A percentile compares a stretch with the other conserved stretches of the same genome.
phyloP scores from a whole-genome alignment of 2,329 filamentous ascomycete species.

The Phialemoniopsis sp. region DNA sequence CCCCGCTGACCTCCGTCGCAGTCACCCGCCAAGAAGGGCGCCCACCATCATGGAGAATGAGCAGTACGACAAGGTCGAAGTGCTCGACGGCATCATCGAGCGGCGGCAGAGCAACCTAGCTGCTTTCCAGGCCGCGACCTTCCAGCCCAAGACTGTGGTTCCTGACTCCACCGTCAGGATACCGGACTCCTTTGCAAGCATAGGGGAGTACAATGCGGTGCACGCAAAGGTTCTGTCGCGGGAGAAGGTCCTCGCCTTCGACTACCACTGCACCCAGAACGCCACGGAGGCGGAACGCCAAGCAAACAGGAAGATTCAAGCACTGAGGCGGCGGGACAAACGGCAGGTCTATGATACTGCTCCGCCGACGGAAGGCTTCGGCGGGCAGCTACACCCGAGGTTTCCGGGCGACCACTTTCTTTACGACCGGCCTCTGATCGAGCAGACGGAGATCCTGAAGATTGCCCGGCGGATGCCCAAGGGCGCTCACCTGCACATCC shows the following conservation, averaged over 20 bases:
- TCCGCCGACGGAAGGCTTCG: conserved; percentile 25
- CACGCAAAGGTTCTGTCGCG: conserved; percentile 21
- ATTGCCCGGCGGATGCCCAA: conserved; percentile 62
- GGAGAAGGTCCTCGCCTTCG: conserved; percentile 35
- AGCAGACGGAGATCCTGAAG: conserved; percentile 50
- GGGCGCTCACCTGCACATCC: conserved; percentile 68
- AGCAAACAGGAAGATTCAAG: conserved; percentile 34
- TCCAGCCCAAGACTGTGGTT: neutral
- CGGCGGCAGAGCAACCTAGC: conserved; percentile 1
- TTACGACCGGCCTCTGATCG: conserved; percentile 48
- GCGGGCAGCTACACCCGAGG: conserved; percentile 37
- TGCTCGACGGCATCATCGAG: neutral
- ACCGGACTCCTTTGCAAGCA: neutral
- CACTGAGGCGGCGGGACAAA: conserved; percentile 29
- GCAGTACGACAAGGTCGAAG: neutral
- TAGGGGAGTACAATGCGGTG: conserved; percentile 19
- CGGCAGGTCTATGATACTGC: conserved; percentile 27
- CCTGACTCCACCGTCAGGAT: neutral
- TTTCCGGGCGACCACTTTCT: conserved; percentile 55
- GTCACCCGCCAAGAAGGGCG: no score
- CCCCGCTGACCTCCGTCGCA: no score
- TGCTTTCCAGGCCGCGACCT: neutral
- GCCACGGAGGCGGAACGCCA: conserved; percentile 27
- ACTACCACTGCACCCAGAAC: conserved; percentile 24
- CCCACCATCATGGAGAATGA: neutral